Evolutionary conservation across 2,329 filamentous ascomycete genomes (phyloP), one percentile per base, ranked within the genome.

Genomic region (Grosmannia huntii): DNA sequence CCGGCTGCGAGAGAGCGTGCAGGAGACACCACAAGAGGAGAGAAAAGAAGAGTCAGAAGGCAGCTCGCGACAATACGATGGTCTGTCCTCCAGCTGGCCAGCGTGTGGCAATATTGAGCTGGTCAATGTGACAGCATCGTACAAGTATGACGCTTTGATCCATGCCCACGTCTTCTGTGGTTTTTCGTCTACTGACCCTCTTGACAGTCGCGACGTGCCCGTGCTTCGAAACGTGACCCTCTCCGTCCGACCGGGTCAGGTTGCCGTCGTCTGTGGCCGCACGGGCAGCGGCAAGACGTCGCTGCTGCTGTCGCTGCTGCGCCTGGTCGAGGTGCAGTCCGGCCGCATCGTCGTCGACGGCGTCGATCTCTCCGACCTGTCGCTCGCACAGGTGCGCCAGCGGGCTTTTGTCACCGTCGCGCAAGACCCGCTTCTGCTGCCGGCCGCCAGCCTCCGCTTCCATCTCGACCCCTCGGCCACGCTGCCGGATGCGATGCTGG

Each of bases 251-350:
- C 64, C 75, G 0, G 79, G 78, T 9, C 70, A 79, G 62, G 74
- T 75, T 63, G 66, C 78, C n/a, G 69, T 75, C 3, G 70, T 83
- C 5, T 79, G 76, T 50, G 80, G 80, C 1, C 72, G 79, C 2
- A 83, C 75, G 27, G 79, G 76, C 53, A 48, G 51, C 57, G 73
- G 74, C 0, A 76, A 76, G 57, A 72, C 68, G 51, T 71, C 70
- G 0, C 66, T 81, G 0, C 68, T 80, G 1, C 69, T 76, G 5
- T 68, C 74, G 0, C 66, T 81, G 10, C 70, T 81, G 55, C 72
- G 76, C 12, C 73, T 82, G 64, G 66, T 80, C 11, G 72, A 79
- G 27, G 65, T 73, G 36, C 68, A 68, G 2, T 61, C 67, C 0
- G 77, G 76, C 11, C 65, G 60, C 44, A 76, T 82, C 41, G 64